phyloP scores from a whole-genome alignment of 768 basidiomycete genomes.

The Lepiota subincarnata region DNA sequence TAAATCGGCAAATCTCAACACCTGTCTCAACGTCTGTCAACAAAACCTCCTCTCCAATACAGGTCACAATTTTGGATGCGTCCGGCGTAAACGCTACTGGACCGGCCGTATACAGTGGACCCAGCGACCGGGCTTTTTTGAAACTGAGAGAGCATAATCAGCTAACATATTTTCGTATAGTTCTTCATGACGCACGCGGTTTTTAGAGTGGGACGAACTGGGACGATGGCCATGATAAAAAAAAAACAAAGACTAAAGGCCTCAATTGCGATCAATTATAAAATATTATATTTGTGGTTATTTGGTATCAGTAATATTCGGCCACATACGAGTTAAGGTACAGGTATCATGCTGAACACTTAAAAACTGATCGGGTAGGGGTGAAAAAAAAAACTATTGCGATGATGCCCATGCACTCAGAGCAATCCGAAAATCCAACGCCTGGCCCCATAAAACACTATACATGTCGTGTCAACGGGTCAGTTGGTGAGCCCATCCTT shows the following conservation, averaged over 20 bases:
- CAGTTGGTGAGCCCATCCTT: not conserved
- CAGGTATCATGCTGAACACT: not conserved
- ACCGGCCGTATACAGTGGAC: slow-evolving; percentile 85
- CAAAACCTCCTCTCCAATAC: slow-evolving; percentile 81
- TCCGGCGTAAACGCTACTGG: slow-evolving; percentile 77
- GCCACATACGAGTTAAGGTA: not conserved
- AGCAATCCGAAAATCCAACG: not conserved
- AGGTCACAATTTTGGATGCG: slow-evolving; percentile 77
- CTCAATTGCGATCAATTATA: not conserved
- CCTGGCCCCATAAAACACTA: not conserved
- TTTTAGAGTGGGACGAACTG: slow-evolving; percentile 47
- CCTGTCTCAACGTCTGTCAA: slow-evolving; percentile 79
- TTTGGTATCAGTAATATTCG: slow-evolving; percentile 5
- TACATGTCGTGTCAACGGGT: not conserved
- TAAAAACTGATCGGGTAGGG: not conserved
- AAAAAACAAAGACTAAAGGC: not conserved
- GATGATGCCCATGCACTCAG: not conserved
- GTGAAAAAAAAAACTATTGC: not conserved
- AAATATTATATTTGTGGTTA: slow-evolving; percentile 8
- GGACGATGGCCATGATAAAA: slow-evolving; percentile 28
- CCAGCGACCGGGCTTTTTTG: slow-evolving; percentile 67
- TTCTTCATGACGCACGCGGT: slow-evolving; percentile 47
- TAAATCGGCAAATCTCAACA: slow-evolving; percentile 71
- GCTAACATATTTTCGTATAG: not conserved
- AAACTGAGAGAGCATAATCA: slow-evolving; percentile 45